phyloP scores from a whole-genome alignment of 768 basidiomycete genomes.

The Rhodotorula paludigena region DNA sequence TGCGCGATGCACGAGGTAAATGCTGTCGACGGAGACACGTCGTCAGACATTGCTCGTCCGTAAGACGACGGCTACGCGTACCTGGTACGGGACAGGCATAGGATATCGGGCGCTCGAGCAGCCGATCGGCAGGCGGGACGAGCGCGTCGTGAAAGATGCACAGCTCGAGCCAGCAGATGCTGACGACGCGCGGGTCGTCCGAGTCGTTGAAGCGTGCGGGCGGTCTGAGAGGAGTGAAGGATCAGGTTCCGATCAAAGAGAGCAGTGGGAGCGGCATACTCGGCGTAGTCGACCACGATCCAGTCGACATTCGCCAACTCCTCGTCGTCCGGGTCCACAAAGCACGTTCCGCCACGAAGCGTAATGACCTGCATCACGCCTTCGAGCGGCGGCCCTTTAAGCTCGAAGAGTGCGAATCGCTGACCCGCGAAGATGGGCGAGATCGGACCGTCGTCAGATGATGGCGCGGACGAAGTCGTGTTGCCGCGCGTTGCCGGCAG shows the following conservation, averaged over 20 bases:
- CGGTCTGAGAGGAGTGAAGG: neutral
- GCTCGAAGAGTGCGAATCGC: conserved; percentile 11
- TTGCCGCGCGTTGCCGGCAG: too few species aligned
- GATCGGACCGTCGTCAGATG: neutral
- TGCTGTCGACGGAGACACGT: neutral
- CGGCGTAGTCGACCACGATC: conserved; percentile 23
- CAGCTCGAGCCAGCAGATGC: conserved; percentile 32
- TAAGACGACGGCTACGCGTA: too few species aligned
- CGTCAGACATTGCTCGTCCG: too few species aligned
- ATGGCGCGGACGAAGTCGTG: neutral
- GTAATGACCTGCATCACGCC: neutral
- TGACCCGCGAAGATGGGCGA: conserved; percentile 15
- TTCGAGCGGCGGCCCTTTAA: neutral
- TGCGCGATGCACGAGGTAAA: too few species aligned
- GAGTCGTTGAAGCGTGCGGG: neutral
- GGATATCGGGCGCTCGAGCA: conserved; percentile 22
- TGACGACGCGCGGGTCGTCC: conserved; percentile 16
- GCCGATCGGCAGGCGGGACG: neutral
- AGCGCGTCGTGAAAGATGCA: conserved; percentile 19
- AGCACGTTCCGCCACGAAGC: neutral
- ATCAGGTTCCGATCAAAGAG: neutral
- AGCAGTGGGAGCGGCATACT: neutral
- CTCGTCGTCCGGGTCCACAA: conserved; percentile 1
- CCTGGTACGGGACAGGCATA: conserved; percentile 20
- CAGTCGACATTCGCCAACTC: conserved; percentile 8